Percentiles rank a stretch among this genome's conserved stretches.
phyloP scores from a whole-genome alignment of 1,139 yeast genomes.

The Kodamaea alishanica region DNA sequence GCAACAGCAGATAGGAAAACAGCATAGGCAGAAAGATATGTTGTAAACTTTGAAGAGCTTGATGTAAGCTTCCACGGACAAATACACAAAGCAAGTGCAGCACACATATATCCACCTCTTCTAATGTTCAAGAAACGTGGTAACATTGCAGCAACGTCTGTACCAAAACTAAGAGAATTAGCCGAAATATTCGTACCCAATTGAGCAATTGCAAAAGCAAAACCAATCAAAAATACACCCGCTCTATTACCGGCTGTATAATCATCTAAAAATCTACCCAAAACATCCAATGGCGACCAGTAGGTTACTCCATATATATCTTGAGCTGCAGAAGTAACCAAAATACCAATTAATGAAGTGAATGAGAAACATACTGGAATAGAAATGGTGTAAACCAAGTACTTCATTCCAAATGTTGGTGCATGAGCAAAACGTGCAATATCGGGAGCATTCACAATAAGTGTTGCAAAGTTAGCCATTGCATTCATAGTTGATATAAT shows the following conservation, averaged over 20 bases:
- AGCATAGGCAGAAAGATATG: slow-evolving; percentile 80
- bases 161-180: slow-evolving; percentile 85
- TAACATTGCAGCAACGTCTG: slow-evolving; percentile 80
- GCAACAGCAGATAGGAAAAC: slow-evolving; percentile 85
- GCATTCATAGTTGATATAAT: slow-evolving; percentile 75
- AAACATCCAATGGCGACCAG: slow-evolving; percentile 86
- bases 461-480: slow-evolving; percentile 81
- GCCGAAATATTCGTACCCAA: slow-evolving; percentile 91
- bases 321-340: slow-evolving; percentile 80
- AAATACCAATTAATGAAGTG: slow-evolving; percentile 81
- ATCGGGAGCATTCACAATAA: slow-evolving; percentile 86
- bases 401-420: slow-evolving; percentile 41
- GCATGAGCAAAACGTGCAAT: slow-evolving; percentile 74
- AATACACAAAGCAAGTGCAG: slow-evolving; percentile 68
- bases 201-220: slow-evolving; percentile 80
- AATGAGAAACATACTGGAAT: slow-evolving; percentile 76
- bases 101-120: slow-evolving; percentile 80
- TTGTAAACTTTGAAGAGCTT: slow-evolving; percentile 72
- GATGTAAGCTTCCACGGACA: slow-evolving; percentile 88
- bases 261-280: slow-evolving; percentile 60
- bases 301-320: slow-evolving; percentile 63
- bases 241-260: slow-evolving; percentile 67
- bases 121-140: slow-evolving; percentile 67
- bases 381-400: slow-evolving; percentile 49
- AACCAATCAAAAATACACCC: slow-evolving; percentile 77